Base-by-base conservation (phyloP, 352 stramenopile genomes). In the Phytophthora fragariae region DNA sequence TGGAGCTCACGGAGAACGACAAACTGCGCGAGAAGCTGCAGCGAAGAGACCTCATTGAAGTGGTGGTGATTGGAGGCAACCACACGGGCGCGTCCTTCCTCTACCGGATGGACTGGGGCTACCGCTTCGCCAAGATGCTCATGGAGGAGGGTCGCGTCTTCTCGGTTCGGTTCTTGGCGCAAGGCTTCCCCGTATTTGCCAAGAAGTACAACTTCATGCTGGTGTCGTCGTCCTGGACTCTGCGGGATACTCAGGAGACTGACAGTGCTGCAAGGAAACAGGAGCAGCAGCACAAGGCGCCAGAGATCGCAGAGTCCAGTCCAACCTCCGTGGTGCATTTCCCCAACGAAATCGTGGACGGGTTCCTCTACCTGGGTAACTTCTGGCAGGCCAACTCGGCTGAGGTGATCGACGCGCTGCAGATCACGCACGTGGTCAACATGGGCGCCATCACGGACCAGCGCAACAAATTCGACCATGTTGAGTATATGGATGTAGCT, bases 311-410 rank as follows among this genome's bases (percentile, higher is more conserved):
- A n/a, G 31, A 49, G 17, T 67, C 53, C 15, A 70, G 59, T 46
- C 50, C 69, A 17, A 65, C 54, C 6, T 65, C 52, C 35, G 11
- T 57, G 47, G 73, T 81, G 31, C 84, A 88, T 33, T 94, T 89
- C 53, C 88, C 88, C 41, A 94, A 93, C 73, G 88, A 94, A 72
- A 92, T 94, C 56, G 62, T 93, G 55, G 80, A 92, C 17, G 77
- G 68, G 2, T 91, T 92, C n/a, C 66, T 94, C 17, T 94, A 79
- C 29, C 68, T 94, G 19, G 88, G 88, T 65, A 94, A 93, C 71
- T 93, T 91, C 63, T 94, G 88, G 88, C 88, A 94, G 75, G 88
- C 88, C 35, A 91, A 89, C 49, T 86, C 85, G n/a, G 31, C 70
- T 0, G 72, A 82, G 10, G 81, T 92, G 24, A 71, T 93, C n/a